These are phyloP conservation scores for Colletotrichum siamense DNA, from an alignment of 2,329 filamentous ascomycete species.

Conservation along the genomic window DNA sequence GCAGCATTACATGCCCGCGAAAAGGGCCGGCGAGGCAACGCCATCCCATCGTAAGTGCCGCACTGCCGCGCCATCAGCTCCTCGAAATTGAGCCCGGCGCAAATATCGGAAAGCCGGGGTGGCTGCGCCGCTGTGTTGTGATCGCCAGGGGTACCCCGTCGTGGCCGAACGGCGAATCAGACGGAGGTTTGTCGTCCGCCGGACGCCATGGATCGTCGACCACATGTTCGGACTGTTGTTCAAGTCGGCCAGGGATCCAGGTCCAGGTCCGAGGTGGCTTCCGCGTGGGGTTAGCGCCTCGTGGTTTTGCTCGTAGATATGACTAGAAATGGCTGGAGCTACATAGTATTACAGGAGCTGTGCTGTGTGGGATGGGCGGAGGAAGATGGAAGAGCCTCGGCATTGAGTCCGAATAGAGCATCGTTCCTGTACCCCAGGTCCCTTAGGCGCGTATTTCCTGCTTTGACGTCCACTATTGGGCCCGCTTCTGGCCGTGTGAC, in stretches of 20 bases:
- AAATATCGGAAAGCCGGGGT: background rate
- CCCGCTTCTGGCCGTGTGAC: constrained; percentile 1
- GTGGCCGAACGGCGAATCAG: background rate
- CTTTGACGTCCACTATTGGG: background rate
- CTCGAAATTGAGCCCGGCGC: background rate
- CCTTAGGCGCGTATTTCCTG: background rate
- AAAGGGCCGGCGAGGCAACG: background rate
- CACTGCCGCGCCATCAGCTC: background rate
- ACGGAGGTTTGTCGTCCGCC: background rate
- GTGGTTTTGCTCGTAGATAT: background rate
- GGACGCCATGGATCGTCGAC: background rate
- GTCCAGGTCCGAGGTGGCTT: background rate
- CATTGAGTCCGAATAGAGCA: constrained; percentile 3
- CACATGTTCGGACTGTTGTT: background rate
- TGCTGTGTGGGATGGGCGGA: background rate
- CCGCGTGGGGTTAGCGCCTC: background rate
- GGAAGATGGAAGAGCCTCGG: background rate
- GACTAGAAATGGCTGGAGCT: background rate
- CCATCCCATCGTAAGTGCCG: background rate
- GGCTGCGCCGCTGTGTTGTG: background rate
- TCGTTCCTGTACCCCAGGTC: background rate
- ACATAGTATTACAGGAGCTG: background rate
- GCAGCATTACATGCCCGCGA: background rate
- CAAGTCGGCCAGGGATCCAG: background rate
- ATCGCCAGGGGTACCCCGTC: constrained; percentile 7